Percentiles rank a stretch among this genome's conserved stretches.
These are phyloP conservation scores for Mycena crocata DNA, from an alignment of 768 basidiomycete genomes.

Conservation along the genomic window DNA sequence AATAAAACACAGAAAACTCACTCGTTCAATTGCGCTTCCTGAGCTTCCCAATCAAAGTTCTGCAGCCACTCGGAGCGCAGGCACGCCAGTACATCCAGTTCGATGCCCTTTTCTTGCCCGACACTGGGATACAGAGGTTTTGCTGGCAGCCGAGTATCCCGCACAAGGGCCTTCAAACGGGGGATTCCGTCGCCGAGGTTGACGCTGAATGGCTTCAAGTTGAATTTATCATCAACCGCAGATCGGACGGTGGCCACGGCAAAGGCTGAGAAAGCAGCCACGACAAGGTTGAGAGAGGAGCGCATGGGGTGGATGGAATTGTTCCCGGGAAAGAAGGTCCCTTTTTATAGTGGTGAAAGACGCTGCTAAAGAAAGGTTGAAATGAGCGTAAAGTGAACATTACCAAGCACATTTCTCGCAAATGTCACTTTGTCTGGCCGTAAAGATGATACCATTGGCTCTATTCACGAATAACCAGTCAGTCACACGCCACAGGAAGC, in stretches of 20 bases:
- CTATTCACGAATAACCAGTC: too few species aligned
- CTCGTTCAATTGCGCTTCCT: constrained; percentile 14
- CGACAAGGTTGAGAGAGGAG: neutral
- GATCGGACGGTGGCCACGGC: neutral
- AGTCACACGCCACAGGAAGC: too few species aligned
- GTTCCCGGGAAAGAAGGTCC: neutral
- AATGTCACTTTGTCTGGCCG: neutral
- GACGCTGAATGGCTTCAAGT: neutral
- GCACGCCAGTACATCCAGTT: neutral
- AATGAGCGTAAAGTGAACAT: too few species aligned
- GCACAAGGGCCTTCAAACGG: neutral
- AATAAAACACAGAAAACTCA: neutral
- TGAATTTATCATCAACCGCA: neutral
- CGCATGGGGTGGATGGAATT: neutral
- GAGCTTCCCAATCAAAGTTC: constrained; percentile 13
- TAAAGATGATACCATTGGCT: neutral
- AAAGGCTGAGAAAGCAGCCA: neutral
- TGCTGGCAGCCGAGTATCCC: neutral
- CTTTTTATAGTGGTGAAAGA: neutral
- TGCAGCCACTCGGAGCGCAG: neutral
- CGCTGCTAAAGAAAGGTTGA: neutral
- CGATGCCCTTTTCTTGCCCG: constrained; percentile 11
- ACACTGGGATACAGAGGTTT: constrained; percentile 9
- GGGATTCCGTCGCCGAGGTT: neutral
- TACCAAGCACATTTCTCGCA: neutral